These are phyloP conservation scores for Lactarius sanguifluus DNA, from an alignment of 768 basidiomycete genomes.

Conservation along the genomic window DNA sequence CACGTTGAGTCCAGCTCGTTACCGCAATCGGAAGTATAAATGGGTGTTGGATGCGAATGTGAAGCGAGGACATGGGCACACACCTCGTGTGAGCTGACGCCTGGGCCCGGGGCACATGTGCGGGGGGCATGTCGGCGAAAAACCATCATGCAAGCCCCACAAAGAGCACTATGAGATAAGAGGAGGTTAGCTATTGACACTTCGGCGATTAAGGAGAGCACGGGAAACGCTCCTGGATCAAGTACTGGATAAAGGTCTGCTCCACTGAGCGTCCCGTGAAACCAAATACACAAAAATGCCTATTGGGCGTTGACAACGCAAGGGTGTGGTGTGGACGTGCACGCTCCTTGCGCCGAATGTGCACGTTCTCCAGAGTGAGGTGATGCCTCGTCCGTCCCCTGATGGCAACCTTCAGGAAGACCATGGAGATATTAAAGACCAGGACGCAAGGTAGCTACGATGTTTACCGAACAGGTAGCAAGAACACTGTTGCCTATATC, in stretches of 20 bases:
- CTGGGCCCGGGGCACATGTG: not conserved
- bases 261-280: conserved; percentile 5
- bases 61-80: not conserved
- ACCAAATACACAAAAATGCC: conserved; percentile 3
- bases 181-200: not conserved
- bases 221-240: not conserved
- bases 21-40: conserved; percentile 7
- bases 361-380: not conserved
- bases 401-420: not conserved
- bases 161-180: not conserved
- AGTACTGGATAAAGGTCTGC: not conserved
- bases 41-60: not conserved
- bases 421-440: not conserved
- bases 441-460: not conserved
- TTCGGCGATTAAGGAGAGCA: not conserved
- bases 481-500: conserved; percentile 2
- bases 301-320: conserved; percentile 9
- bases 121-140: not conserved
- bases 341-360: not conserved
- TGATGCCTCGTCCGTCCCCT: not conserved
- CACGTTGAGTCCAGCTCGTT: conserved; percentile 17
- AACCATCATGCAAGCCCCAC: not conserved
- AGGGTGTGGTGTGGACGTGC: not conserved
- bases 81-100: conserved; percentile 7
- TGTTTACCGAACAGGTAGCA: not conserved